phyloP scores from a whole-genome alignment of 257 asterid species.

The Craterostigma plantagineum region DNA sequence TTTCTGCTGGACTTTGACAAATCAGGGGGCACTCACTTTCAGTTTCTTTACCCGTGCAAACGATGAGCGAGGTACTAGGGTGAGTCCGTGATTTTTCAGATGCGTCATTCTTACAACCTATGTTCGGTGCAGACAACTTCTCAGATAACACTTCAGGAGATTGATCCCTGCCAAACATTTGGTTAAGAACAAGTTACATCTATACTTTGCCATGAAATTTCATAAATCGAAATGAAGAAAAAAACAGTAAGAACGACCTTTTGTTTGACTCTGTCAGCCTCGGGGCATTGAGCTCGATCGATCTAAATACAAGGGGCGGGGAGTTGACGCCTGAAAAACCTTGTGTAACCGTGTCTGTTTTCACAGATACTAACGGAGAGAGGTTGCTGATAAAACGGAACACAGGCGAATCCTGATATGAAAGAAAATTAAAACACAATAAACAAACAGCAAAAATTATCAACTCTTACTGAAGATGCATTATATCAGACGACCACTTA shows the following conservation, averaged over 20 bases:
- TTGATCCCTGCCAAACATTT: slow-evolving; percentile 18
- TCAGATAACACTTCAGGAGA: slow-evolving; percentile 10
- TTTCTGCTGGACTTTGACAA: slow-evolving; percentile 14
- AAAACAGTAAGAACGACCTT: slow-evolving; percentile 16
- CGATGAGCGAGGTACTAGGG: no score
- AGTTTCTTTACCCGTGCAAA: no score
- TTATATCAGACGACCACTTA: slow-evolving; percentile 3
- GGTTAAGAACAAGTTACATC: slow-evolving; percentile 7
- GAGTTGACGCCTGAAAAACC: slow-evolving; percentile 28
- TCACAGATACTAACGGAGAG: slow-evolving; percentile 33
- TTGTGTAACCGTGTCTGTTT: slow-evolving; percentile 14
- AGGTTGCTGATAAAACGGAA: slow-evolving; percentile 31
- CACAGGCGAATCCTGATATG: slow-evolving; percentile 37
- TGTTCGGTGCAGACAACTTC: slow-evolving; percentile 14
- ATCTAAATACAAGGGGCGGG: slow-evolving; percentile 29
- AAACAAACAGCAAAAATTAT: slow-evolving; percentile 6
- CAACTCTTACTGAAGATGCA: slow-evolving; percentile 5
- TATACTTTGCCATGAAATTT: neutral
- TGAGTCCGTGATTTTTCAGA: no score
- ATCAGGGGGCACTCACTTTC: slow-evolving; percentile 4
- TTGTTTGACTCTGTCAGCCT: slow-evolving; percentile 10
- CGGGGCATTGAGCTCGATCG: slow-evolving; percentile 20
- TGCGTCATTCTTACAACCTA: slow-evolving; percentile 11
- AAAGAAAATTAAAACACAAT: no score
- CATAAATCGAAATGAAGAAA: neutral